A percentile compares a stretch with the other conserved stretches of the same genome.
phyloP scores from a whole-genome alignment of 352 stramenopile genomes.

The Phytophthora brassicae region DNA sequence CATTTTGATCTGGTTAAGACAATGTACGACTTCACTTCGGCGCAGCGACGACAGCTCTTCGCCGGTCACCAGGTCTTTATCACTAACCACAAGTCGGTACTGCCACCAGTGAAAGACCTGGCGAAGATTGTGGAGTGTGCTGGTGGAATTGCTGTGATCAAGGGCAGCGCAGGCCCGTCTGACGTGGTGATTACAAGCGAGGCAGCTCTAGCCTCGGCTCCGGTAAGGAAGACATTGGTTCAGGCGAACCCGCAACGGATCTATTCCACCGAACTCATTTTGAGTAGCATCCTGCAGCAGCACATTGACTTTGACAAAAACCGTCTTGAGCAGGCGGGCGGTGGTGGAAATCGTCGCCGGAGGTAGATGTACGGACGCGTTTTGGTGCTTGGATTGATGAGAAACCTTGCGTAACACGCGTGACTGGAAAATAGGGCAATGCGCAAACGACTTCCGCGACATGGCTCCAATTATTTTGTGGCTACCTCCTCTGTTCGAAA shows the following conservation, averaged over 20 bases:
- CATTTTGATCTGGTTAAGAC: slow-evolving; percentile 47
- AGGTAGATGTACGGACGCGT: slow-evolving; percentile 14
- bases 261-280: slow-evolving; percentile 50
- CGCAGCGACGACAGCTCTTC: slow-evolving; percentile 42
- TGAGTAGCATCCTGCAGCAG: slow-evolving; percentile 56
- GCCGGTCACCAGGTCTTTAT: slow-evolving; percentile 44
- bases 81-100: slow-evolving; percentile 52
- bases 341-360: slow-evolving; percentile 18
- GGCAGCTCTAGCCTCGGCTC: slow-evolving; percentile 30
- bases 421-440: neutral
- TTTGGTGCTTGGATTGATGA: neutral
- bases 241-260: slow-evolving; percentile 32
- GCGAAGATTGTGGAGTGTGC: slow-evolving; percentile 58
- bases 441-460: no score
- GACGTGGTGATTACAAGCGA: slow-evolving; percentile 52
- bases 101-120: slow-evolving; percentile 49
- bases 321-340: slow-evolving; percentile 23
- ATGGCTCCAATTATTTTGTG: no score
- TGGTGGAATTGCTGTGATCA: slow-evolving; percentile 36
- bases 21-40: slow-evolving; percentile 43
- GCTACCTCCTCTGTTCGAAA: no score
- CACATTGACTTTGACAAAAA: slow-evolving; percentile 41
- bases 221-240: slow-evolving; percentile 39
- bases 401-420: neutral
- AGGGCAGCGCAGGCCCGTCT: slow-evolving; percentile 27